These are phyloP conservation scores for Annulohypoxylon stygium DNA, from an alignment of 495 filamentous ascomycete species.

Conservation along the genomic window DNA sequence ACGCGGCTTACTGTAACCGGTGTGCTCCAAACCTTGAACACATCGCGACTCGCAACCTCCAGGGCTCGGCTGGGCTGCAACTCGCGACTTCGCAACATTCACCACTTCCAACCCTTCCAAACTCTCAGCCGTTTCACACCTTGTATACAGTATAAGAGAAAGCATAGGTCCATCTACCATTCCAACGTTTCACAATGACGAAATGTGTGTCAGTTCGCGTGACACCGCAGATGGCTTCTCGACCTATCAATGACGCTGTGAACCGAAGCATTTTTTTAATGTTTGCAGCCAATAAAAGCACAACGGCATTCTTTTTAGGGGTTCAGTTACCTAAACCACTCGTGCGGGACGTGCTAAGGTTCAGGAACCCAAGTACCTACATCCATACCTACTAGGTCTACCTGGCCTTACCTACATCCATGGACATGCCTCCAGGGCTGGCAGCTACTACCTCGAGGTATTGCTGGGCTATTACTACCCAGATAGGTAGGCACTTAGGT, in stretches of 20 bases:
- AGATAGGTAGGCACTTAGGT: conserved; percentile 1
- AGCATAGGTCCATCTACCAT: conserved; percentile 6
- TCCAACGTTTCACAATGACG: conserved; percentile 43
- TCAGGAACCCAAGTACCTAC: background rate
- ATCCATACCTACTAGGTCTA: background rate
- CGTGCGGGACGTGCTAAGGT: conserved; percentile 2
- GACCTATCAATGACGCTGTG: conserved; percentile 41
- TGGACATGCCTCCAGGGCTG: background rate
- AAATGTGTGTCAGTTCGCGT: conserved; percentile 40
- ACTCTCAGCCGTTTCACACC: conserved; percentile 26
- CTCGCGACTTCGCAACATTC: background rate
- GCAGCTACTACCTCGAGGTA: background rate
- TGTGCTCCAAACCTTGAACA: background rate
- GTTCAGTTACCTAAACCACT: conserved; percentile 25
- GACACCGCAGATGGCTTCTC: conserved; percentile 24
- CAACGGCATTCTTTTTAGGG: conserved; percentile 20
- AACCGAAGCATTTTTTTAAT: conserved; percentile 27
- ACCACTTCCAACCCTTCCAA: conserved; percentile 8
- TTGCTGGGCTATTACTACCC: background rate
- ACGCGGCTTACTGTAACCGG: conserved; percentile 23
- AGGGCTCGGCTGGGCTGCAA: background rate
- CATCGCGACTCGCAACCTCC: background rate
- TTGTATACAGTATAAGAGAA: conserved; percentile 21
- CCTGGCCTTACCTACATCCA: background rate
- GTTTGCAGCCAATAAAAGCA: conserved; percentile 28